Conservation (phyloP, 164 flowering plant genomes). For the Stephania japonica region DNA sequence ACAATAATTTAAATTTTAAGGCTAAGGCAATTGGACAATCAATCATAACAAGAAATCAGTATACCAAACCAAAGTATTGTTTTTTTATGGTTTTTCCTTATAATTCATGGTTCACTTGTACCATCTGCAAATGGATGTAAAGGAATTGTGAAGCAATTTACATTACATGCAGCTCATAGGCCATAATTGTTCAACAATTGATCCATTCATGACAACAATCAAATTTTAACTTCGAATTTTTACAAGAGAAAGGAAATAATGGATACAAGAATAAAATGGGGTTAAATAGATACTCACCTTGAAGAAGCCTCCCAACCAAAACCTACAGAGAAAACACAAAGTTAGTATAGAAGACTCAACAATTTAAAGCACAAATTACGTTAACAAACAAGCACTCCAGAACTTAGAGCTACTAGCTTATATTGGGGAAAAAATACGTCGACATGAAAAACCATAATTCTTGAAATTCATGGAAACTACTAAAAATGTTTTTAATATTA, state of each 20-base stretch:
- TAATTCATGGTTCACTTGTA: neutral
- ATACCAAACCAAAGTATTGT: neutral
- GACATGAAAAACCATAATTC: neutral
- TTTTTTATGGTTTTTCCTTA: neutral
- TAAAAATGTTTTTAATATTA: neutral
- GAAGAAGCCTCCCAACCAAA: constrained; percentile 95
- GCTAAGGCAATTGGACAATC: neutral
- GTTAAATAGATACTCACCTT: constrained; percentile 52
- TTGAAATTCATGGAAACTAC: neutral
- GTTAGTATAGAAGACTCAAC: constrained; percentile 8
- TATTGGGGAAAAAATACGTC: neutral
- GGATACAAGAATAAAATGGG: neutral
- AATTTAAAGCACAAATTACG: neutral
- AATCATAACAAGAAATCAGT: neutral
- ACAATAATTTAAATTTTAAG: neutral
- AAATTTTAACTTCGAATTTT: neutral
- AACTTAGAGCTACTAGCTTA: neutral
- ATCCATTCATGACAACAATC: neutral
- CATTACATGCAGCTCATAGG: neutral
- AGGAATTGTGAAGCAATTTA: neutral
- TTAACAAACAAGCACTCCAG: neutral
- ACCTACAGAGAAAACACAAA: constrained; percentile 44
- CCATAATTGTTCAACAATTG: neutral
- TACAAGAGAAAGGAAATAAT: neutral
- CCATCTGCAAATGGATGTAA: neutral